Evolutionary conservation across 257 asterid genomes (phyloP).

Genomic region (Eustoma russellianum): DNA sequence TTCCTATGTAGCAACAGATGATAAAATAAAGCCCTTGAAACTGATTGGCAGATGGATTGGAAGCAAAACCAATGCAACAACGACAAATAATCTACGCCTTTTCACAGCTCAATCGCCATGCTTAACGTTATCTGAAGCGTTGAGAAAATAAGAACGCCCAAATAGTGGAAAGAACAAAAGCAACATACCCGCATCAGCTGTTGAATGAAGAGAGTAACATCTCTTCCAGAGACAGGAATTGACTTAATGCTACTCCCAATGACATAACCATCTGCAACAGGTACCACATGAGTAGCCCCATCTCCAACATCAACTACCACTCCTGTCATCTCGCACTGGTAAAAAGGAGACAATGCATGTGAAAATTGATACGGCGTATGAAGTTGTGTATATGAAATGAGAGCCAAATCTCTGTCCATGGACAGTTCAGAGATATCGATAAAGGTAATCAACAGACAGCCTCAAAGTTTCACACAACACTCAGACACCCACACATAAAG

Average conservation of each 20-base stretch:
- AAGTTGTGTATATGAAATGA: neutral
- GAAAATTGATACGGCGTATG: conserved; percentile 10
- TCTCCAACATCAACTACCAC: conserved; percentile 94
- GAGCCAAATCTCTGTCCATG: neutral
- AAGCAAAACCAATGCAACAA: too few species aligned
- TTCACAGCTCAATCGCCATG: too few species aligned
- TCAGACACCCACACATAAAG: too few species aligned
- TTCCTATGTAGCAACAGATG: conserved; percentile 47
- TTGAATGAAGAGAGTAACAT: conserved; percentile 79
- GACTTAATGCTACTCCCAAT: conserved; percentile 97
- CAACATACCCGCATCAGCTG: conserved; percentile 76
- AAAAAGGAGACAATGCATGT: conserved; percentile 23
- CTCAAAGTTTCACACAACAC: too few species aligned
- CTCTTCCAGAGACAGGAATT: conserved; percentile 75
- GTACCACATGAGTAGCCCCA: conserved; percentile 98
- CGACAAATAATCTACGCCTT: too few species aligned
- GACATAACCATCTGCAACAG: conserved; percentile 97
- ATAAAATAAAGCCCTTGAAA: neutral
- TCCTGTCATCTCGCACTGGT: conserved; percentile 99
- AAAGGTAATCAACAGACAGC: neutral
- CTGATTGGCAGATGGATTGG: too few species aligned
- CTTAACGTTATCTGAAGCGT: neutral
- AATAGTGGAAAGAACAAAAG: conserved; percentile 7
- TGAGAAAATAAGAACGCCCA: neutral
- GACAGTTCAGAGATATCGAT: neutral